Evolutionary conservation across 257 asterid genomes (phyloP), one percentile per base, ranked within the genome.

Genomic region (Handroanthus guayacan): DNA sequence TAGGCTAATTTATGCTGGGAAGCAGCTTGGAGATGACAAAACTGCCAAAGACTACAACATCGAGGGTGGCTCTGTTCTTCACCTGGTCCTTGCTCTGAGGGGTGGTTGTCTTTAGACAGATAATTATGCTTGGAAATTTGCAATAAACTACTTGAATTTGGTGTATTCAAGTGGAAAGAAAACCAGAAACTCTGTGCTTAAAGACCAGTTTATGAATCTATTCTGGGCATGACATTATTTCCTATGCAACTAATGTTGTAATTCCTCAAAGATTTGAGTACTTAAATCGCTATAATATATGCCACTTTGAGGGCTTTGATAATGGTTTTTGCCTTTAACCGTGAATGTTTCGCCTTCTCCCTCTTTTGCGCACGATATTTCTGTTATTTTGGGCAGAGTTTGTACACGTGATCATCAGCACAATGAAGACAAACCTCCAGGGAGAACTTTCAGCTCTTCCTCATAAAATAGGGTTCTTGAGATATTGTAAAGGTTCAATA

Each of bases 1-100:
- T 78, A 91, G 97, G 90, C 90, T 91, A 18, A 89, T 91, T 45
- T 91, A 89, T 79, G 93, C 92, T 71, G 97, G 93, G 3, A 91
- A 89, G 82, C 97, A 89, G 89, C 91, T 88, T 9, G 92, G 78
- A 69, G 95, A 89, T 83, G 97, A 91, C 87, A 91, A 88, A 72
- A 89, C 92, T 8, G 95, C 97, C 1, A 87, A 89, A 77, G 97
- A 91, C 69, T 91, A 91, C 83, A 89, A 91, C 36, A 89, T 91
- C 1, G 93, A 89, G 78, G 95, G 92, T 36, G 97, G 97, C 56
- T 91, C 97, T 58, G 97, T 91, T 75, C 93, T 91, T 81, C 93
- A 89, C 77, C 85, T 89, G 50, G 97, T 89, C 71, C 89, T 91
- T 45, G 97, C 97, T 69, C 79, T 86, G 65, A 82, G 95, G 75